phyloP scores from a whole-genome alignment of 345 rosid species.

The Eucalyptus sp. region DNA sequence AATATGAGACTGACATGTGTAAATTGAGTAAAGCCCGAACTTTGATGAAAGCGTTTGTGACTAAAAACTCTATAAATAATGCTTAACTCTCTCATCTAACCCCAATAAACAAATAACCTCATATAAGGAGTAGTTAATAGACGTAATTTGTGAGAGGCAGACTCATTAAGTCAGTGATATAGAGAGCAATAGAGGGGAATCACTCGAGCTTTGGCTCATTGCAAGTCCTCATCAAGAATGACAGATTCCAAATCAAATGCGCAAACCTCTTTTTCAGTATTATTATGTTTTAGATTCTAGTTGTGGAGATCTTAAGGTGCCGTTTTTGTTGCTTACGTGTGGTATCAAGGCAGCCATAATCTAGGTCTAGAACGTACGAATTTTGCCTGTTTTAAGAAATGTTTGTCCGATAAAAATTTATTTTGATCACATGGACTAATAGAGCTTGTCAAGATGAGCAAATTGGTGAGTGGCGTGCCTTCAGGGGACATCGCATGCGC shows the following conservation, averaged over 20 bases:
- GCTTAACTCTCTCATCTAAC: neutral
- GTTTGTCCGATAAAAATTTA: fast-evolving
- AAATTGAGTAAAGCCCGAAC: fast-evolving
- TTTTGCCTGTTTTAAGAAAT: neutral
- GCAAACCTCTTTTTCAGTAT: fast-evolving
- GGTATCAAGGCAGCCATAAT: neutral
- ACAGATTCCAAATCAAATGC: neutral
- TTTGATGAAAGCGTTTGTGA: neutral
- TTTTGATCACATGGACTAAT: neutral
- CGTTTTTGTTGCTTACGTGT: fast-evolving
- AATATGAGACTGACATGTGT: neutral
- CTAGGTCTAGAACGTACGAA: fast-evolving
- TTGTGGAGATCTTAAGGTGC: neutral
- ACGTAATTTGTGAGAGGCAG: fast-evolving
- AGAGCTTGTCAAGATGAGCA: neutral
- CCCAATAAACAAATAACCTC: neutral
- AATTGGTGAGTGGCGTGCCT: neutral
- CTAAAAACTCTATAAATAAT: neutral
- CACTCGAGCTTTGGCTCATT: neutral
- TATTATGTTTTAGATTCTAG: neutral
- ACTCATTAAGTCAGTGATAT: no score
- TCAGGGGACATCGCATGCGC: fast-evolving
- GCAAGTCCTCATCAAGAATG: neutral
- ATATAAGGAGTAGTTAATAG: no score
- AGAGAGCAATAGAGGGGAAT: neutral